Base-by-base conservation (phyloP, 2,329 filamentous ascomycete genomes). In the Hymenoscyphus occultus region DNA sequence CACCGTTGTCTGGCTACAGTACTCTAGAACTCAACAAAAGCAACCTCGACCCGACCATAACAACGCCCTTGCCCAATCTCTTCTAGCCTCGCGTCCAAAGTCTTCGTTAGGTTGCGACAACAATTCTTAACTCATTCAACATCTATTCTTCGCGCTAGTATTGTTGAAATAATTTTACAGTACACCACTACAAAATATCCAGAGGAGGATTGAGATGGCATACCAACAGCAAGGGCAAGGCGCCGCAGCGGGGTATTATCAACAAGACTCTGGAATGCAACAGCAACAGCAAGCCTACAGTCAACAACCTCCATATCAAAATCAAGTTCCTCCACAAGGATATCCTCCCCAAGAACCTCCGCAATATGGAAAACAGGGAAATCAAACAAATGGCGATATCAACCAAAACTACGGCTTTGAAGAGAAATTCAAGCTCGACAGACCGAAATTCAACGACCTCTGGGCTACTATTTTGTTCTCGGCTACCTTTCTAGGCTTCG, bases 381-480 rank as follows among this genome's bases (percentile, higher is more conserved):
- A 45, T 32, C 48, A 61, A 45, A 31, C 40, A n/a, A 45, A 63
- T 13, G 45, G 60, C 16, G 57, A 51, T 14, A 22, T 56, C 3
- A 62, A 62, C 16, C 64, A 67, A 48, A 72, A 73, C 56, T 59
- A 68, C 13, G 68, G 60, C 62, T 97, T 96, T 75, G 87, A 94
- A 22, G 85, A 97, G 74, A 86, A 88, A 1, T 97, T 98, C 82
- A 89, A 89, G 77, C 78, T 97, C 61, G 85, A 91, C 61, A 88
- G 82, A 68, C 92, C 92, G n/a, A 96, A 94, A 77, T 97, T 84
- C 79, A 92, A 97, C 73, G 94, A 98, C 76, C 75, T 91, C 32
- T 97, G 93, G 94, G 93, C 93, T 3, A 93, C 90, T 3, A 79
- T 96, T 51, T 80, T 97, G 74, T 85, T 96, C 71, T 81, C 95